Evolutionary conservation across 2,329 filamentous ascomycete genomes (phyloP).

Genomic region (Phaeoacremonium minimum): DNA sequence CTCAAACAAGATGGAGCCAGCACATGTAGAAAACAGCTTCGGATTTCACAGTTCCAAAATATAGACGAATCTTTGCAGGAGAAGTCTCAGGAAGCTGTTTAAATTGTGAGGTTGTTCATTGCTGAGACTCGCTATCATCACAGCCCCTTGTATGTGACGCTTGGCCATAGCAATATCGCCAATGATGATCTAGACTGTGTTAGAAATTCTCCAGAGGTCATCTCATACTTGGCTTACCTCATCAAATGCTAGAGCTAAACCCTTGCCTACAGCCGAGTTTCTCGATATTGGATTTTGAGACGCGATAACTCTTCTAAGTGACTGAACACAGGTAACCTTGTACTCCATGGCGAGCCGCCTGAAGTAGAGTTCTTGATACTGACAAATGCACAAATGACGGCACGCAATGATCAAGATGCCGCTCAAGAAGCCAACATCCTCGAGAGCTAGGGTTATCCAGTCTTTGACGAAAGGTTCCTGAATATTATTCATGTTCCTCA

Average conservation of each 20-base stretch:
- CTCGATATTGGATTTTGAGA: not conserved
- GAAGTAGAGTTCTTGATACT: slow-evolving; percentile 4
- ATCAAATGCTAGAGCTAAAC: slow-evolving; percentile 4
- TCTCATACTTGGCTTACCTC: slow-evolving; percentile 4
- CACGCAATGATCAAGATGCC: slow-evolving; percentile 7
- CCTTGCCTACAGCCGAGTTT: slow-evolving; percentile 4
- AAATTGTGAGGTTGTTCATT: no score
- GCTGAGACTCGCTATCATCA: no score
- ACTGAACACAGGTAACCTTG: slow-evolving; percentile 5
- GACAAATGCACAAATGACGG: slow-evolving; percentile 7
- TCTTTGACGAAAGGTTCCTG: slow-evolving; percentile 5
- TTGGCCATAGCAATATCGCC: slow-evolving; percentile 5
- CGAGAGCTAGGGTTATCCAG: slow-evolving; percentile 9
- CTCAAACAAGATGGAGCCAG: no score
- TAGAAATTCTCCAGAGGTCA: not conserved
- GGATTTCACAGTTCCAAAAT: no score
- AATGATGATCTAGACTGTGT: slow-evolving; percentile 4
- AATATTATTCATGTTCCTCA: not conserved
- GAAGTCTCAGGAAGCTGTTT: no score
- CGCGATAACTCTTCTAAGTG: slow-evolving; percentile 4
- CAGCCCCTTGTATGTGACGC: slow-evolving; percentile 6
- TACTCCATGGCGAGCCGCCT: slow-evolving; percentile 5
- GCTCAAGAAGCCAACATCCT: slow-evolving; percentile 4
- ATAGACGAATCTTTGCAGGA: no score
- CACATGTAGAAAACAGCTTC: no score